Percentiles rank a stretch among this genome's conserved stretches.
Conservation (phyloP, 2,329 filamentous ascomycete species). For the Microdochium paspali region DNA sequence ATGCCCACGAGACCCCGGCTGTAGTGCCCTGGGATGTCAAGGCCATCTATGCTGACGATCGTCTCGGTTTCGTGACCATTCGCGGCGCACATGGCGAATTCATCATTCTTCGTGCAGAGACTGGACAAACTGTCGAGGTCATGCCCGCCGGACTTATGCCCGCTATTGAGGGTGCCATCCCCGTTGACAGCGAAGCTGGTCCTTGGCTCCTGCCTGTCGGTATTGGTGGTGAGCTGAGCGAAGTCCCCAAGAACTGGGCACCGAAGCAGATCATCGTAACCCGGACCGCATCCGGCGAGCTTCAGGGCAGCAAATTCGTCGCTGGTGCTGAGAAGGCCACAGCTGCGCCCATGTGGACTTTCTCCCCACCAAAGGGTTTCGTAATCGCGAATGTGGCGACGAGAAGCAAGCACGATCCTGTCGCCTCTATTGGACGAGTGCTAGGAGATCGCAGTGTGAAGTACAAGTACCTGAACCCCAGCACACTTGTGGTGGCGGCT, state of each 20-base stretch:
- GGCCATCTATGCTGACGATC: constrained; percentile 54
- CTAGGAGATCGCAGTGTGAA: constrained; percentile 85
- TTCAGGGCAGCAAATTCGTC: constrained; percentile 47
- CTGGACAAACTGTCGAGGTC: constrained; percentile 39
- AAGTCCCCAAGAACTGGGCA: constrained; percentile 32
- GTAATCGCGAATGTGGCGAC: constrained; percentile 59
- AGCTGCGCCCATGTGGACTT: constrained; percentile 58
- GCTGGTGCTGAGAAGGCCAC: constrained; percentile 21
- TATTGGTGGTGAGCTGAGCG: constrained; percentile 35
- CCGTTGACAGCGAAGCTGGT: constrained; percentile 42
- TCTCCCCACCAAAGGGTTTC: constrained; percentile 56
- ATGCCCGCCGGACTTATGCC: constrained; percentile 28
- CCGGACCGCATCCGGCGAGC: constrained; percentile 33
- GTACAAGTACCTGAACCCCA: constrained; percentile 95
- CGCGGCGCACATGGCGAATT: constrained; percentile 53
- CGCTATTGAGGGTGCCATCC: constrained; percentile 34
- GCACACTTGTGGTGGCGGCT: constrained; percentile 68
- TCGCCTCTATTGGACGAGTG: constrained; percentile 91
- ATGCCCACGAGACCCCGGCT: constrained; percentile 47
- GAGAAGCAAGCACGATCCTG: constrained; percentile 67
- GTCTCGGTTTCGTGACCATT: constrained; percentile 44
- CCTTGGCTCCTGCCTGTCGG: constrained; percentile 46
- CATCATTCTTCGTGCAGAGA: constrained; percentile 42
- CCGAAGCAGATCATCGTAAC: constrained; percentile 47
- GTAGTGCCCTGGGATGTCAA: constrained; percentile 56